phyloP scores from a whole-genome alignment of 345 rosid genomes.

The Eucalyptus curtisii region DNA sequence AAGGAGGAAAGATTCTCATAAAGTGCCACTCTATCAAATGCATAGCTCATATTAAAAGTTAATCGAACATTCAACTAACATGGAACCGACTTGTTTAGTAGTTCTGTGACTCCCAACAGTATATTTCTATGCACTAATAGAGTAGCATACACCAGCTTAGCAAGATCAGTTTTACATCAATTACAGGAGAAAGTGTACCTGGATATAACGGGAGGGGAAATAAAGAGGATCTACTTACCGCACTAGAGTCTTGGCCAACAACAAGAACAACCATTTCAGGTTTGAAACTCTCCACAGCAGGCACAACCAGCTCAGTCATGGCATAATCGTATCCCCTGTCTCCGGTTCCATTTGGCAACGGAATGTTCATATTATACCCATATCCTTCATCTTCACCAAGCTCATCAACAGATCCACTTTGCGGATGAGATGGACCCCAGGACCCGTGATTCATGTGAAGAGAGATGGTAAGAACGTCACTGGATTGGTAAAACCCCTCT shows the following conservation, averaged over 20 bases:
- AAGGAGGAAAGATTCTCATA: neutral
- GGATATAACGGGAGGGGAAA: neutral
- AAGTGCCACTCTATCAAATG: neutral
- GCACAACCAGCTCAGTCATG: conserved; percentile 46
- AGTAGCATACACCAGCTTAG: neutral
- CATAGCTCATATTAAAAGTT: neutral
- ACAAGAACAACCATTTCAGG: conserved; percentile 70
- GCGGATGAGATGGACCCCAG: conserved; percentile 96
- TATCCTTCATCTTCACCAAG: conserved; percentile 67
- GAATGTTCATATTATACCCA: conserved; percentile 77
- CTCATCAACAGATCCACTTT: conserved; percentile 61
- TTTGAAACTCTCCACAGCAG: conserved; percentile 43
- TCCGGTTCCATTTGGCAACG: conserved; percentile 89
- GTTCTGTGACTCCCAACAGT: neutral
- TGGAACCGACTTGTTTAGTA: neutral
- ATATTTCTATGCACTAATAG: neutral
- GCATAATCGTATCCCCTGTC: conserved; percentile 65
- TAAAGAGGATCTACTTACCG: conserved; percentile 47
- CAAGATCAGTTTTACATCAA: neutral
- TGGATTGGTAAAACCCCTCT: conserved; percentile 56
- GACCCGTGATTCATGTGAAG: conserved; percentile 97
- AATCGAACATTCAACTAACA: neutral
- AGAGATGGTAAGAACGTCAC: conserved; percentile 62
- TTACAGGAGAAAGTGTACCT: neutral
- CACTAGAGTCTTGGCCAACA: conserved; percentile 86